Percentiles rank a stretch among this genome's conserved stretches.
phyloP scores from a whole-genome alignment of 352 stramenopile species.

The Globisporangium apiculatum region DNA sequence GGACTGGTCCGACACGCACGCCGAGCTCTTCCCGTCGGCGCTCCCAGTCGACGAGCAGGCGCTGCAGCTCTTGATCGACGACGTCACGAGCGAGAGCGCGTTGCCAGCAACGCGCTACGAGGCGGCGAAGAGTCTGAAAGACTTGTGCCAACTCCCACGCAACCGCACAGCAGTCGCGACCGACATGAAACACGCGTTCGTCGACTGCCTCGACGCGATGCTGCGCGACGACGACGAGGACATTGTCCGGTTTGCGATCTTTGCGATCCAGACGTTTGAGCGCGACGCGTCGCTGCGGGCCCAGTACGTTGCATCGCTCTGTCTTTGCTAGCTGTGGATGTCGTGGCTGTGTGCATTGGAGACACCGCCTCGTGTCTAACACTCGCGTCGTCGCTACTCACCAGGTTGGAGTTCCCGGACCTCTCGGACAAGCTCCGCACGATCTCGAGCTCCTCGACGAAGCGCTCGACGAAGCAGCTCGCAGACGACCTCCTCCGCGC shows the following conservation, averaged over 20 bases:
- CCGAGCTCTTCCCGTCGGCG: slow-evolving; percentile 40
- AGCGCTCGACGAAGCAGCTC: slow-evolving; percentile 68
- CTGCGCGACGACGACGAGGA: slow-evolving; percentile 66
- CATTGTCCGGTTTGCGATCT: slow-evolving; percentile 71
- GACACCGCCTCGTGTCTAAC: no score
- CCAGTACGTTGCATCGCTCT: slow-evolving; percentile 24
- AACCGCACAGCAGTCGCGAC: slow-evolving; percentile 42
- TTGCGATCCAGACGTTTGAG: slow-evolving; percentile 61
- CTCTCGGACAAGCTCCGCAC: slow-evolving; percentile 52
- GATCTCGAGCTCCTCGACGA: slow-evolving; percentile 51
- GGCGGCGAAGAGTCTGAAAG: slow-evolving; percentile 65
- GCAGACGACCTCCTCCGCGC: slow-evolving; percentile 58
- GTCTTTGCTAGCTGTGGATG: slow-evolving; percentile 6
- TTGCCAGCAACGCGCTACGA: slow-evolving; percentile 56
- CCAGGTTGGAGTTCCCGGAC: slow-evolving; percentile 39
- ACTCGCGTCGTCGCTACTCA: not conserved
- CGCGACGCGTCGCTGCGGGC: slow-evolving; percentile 39
- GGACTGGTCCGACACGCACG: slow-evolving; percentile 37
- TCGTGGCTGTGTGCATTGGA: not conserved
- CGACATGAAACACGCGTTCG: slow-evolving; percentile 41
- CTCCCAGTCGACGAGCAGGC: slow-evolving; percentile 38
- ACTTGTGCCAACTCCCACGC: slow-evolving; percentile 47
- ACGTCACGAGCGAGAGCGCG: slow-evolving; percentile 40
- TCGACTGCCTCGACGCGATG: slow-evolving; percentile 46
- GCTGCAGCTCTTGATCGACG: slow-evolving; percentile 47